Percentiles rank a stretch among this genome's conserved stretches.
Evolutionary conservation across 1,284 basidiomycete genomes (phyloP).

Genomic region (Xerocomus amazonicus): DNA sequence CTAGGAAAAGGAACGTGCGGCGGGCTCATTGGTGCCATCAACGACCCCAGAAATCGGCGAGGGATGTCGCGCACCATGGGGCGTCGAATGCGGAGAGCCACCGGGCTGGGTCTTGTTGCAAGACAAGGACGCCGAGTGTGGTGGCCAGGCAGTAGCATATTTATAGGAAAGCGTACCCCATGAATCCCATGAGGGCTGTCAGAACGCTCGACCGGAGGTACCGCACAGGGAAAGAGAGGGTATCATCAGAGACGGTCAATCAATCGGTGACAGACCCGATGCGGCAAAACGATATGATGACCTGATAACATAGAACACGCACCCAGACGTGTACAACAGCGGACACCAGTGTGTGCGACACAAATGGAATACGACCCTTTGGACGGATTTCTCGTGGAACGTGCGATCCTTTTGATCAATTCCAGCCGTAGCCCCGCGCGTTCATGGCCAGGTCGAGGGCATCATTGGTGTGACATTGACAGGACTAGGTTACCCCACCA

Average conservation of each 20-base stretch:
- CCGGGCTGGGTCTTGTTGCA: constrained; percentile 29
- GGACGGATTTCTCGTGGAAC: background rate
- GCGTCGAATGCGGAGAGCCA: constrained; percentile 39
- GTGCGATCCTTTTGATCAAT: background rate
- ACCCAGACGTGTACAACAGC: no score
- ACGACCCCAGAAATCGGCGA: constrained; percentile 41
- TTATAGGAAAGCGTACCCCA: constrained; percentile 43
- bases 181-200: constrained; percentile 36
- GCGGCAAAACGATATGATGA: constrained; percentile 38
- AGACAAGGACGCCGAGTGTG: constrained; percentile 38
- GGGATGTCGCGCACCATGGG: constrained; percentile 36
- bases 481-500: background rate
- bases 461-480: background rate
- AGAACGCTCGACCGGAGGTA: constrained; percentile 43
- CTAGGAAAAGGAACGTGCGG: constrained; percentile 22
- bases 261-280: constrained; percentile 38
- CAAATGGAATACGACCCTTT: background rate
- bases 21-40: constrained; percentile 43
- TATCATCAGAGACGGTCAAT: constrained; percentile 44
- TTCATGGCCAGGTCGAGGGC: background rate
- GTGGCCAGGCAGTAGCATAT: constrained; percentile 38
- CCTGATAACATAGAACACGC: constrained; percentile 22
- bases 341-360: no score
- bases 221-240: constrained; percentile 38
- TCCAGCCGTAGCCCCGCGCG: background rate